These are phyloP conservation scores for Epichloe typhina DNA, from an alignment of 2,329 filamentous ascomycete genomes.

Conservation along the genomic window DNA sequence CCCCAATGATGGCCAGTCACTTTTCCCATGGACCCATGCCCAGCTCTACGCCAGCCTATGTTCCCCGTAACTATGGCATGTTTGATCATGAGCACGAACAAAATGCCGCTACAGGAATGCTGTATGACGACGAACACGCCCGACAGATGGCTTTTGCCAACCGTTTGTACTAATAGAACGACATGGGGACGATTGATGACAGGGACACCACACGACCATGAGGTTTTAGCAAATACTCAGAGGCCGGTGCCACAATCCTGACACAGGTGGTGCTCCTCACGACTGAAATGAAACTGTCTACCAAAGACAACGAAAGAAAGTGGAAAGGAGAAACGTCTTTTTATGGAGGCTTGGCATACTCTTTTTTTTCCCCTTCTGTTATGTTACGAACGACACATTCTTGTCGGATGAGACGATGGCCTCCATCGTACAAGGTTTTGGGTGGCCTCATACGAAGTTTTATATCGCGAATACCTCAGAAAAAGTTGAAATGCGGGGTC, in stretches of 20 bases:
- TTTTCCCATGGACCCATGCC: constrained; percentile 12
- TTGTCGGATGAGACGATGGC: not conserved
- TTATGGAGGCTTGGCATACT: not conserved
- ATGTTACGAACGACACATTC: not conserved
- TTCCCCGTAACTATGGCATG: constrained; percentile 26
- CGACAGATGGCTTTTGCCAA: constrained; percentile 29
- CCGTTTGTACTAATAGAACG: constrained; percentile 26
- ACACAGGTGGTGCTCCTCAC: not conserved
- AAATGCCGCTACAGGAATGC: constrained; percentile 16
- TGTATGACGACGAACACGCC: constrained; percentile 32
- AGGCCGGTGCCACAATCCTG: not conserved
- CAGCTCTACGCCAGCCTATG: constrained; percentile 18
- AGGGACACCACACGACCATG: not conserved
- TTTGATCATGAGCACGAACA: constrained; percentile 31
- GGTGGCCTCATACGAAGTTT: not conserved
- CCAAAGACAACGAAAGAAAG: not conserved
- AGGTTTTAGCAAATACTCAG: not conserved
- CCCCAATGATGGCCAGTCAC: constrained; percentile 17
- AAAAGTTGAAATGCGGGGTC: constrained; percentile 1
- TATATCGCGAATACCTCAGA: not conserved
- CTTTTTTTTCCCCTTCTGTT: not conserved
- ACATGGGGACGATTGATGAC: constrained; percentile 7
- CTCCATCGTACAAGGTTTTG: not conserved
- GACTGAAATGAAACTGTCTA: constrained; percentile 1
- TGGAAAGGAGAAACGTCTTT: not conserved